Evolutionary conservation across 1,284 basidiomycete species (phyloP).

Genomic region (Cryptococcus depauperatus): DNA sequence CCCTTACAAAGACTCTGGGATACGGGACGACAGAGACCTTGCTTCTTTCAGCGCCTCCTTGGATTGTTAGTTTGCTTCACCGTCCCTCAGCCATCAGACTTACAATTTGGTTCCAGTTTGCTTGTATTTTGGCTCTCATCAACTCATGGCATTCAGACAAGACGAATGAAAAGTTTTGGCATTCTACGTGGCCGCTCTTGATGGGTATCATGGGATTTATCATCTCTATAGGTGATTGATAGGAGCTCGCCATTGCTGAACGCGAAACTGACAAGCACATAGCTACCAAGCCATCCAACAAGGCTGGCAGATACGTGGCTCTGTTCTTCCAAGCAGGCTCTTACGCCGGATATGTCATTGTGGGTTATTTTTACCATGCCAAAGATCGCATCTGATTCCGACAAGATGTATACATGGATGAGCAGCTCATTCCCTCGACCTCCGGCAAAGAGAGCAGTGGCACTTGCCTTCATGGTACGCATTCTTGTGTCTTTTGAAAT

Average conservation of each 20-base stretch:
- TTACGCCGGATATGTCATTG: constrained; percentile 24
- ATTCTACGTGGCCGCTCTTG: constrained; percentile 52
- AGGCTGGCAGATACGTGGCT: constrained; percentile 28
- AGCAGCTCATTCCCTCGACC: constrained; percentile 35
- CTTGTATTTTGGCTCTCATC: constrained; percentile 50
- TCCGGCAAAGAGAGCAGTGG: constrained; percentile 28
- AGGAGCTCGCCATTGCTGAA: background rate
- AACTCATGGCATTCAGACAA: constrained; percentile 63
- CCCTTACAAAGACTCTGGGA: constrained; percentile 54
- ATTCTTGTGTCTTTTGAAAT: background rate
- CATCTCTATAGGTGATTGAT: constrained; percentile 13
- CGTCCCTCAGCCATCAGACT: background rate
- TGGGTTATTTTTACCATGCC: too few species aligned
- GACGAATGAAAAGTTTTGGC: constrained; percentile 48
- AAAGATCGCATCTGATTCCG: too few species aligned
- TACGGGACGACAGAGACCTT: constrained; percentile 51
- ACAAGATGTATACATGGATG: constrained; percentile 28
- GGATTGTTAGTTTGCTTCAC: constrained; percentile 15
- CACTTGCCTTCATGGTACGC: constrained; percentile 24
- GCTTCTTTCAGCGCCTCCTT: constrained; percentile 22
- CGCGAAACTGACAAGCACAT: background rate
- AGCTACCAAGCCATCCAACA: constrained; percentile 18
- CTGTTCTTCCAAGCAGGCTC: constrained; percentile 31
- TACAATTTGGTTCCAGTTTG: constrained; percentile 43
- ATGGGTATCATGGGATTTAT: constrained; percentile 17